A percentile compares a stretch with the other conserved stretches of the same genome.
phyloP scores from a whole-genome alignment of 2,329 filamentous ascomycete genomes.

The Sphaerulina populicola region DNA sequence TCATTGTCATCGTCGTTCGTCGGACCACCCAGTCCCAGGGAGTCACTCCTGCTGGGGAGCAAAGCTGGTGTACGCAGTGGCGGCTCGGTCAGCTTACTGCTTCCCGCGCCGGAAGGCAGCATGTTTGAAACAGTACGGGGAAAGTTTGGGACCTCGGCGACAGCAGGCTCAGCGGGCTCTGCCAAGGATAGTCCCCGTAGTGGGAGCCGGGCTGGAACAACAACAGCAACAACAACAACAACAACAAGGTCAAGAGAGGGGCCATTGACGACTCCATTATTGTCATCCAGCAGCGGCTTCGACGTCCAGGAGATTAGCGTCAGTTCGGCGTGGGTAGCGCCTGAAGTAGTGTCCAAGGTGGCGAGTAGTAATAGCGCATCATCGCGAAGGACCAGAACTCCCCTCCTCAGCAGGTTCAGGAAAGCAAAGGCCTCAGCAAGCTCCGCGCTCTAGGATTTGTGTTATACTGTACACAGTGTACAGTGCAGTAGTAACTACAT shows the following conservation, averaged over 20 bases:
- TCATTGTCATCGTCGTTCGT: background rate
- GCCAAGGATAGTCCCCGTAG: background rate
- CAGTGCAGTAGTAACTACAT: too few species aligned
- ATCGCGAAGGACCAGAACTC: conserved; percentile 13
- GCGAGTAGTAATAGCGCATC: conserved; percentile 6
- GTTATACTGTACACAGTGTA: too few species aligned
- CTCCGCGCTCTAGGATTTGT: conserved; percentile 14
- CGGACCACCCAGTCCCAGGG: conserved; percentile 1
- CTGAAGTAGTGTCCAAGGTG: conserved; percentile 9
- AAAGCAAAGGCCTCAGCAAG: conserved; percentile 24
- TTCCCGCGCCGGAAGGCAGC: conserved; percentile 19
- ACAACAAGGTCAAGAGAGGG: background rate
- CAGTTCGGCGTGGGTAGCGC: conserved; percentile 19
- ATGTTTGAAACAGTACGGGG: conserved; percentile 17
- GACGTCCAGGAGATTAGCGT: conserved; percentile 23
- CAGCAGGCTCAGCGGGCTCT: background rate
- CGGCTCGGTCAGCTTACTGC: conserved; percentile 10
- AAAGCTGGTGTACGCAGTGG: conserved; percentile 5
- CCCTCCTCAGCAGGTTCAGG: conserved; percentile 19
- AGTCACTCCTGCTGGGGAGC: conserved; percentile 9
- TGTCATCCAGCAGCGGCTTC: conserved; percentile 1
- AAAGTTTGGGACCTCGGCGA: too few species aligned
- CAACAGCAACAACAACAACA: background rate
- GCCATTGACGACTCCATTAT: background rate
- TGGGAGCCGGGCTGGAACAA: background rate